A percentile compares a stretch with the other conserved stretches of the same genome.
phyloP scores from a whole-genome alignment of 1,284 basidiomycete genomes.

The Apiotrichum akiyoshidainum region DNA sequence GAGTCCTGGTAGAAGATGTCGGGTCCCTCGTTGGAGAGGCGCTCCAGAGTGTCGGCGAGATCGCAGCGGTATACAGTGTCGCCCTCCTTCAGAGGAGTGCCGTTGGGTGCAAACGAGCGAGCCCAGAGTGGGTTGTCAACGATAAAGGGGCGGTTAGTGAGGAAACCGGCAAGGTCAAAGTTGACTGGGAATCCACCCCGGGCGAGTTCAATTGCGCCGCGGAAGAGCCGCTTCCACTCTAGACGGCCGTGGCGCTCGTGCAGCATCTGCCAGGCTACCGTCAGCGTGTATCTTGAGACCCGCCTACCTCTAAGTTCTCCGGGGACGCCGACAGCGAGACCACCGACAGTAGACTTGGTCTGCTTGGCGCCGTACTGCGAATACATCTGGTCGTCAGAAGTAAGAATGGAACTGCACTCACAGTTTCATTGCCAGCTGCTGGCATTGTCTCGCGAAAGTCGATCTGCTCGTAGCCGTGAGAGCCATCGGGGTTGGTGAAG shows the following conservation, averaged over 20 bases:
- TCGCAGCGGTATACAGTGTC: constrained; percentile 22
- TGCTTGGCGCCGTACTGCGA: constrained; percentile 26
- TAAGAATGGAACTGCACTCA: constrained; percentile 23
- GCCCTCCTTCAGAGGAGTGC: constrained; percentile 22
- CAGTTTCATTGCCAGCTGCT: constrained; percentile 45
- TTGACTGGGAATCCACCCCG: constrained; percentile 63
- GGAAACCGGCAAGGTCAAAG: constrained; percentile 33
- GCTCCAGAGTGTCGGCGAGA: constrained; percentile 29
- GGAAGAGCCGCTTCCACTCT: constrained; percentile 68
- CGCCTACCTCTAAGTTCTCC: constrained; percentile 69
- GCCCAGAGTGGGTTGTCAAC: constrained; percentile 38
- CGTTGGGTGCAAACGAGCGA: constrained; percentile 34
- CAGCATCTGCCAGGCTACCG: constrained; percentile 61
- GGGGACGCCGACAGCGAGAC: constrained; percentile 75
- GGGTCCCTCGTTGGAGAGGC: constrained; percentile 26
- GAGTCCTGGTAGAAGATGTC: constrained; percentile 27
- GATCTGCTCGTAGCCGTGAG: constrained; percentile 42
- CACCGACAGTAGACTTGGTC: constrained; percentile 59
- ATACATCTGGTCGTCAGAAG: constrained; percentile 23
- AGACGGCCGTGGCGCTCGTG: constrained; percentile 68
- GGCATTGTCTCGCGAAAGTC: constrained; percentile 53
- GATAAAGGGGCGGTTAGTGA: constrained; percentile 28
- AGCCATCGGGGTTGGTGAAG: constrained; percentile 24
- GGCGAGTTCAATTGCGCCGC: constrained; percentile 70
- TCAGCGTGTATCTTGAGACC: no score